A percentile compares a stretch with the other conserved stretches of the same genome.
These are phyloP conservation scores for Aspergillus novofumigatus DNA, from an alignment of 2,329 filamentous ascomycete species.

Conservation along the genomic window DNA sequence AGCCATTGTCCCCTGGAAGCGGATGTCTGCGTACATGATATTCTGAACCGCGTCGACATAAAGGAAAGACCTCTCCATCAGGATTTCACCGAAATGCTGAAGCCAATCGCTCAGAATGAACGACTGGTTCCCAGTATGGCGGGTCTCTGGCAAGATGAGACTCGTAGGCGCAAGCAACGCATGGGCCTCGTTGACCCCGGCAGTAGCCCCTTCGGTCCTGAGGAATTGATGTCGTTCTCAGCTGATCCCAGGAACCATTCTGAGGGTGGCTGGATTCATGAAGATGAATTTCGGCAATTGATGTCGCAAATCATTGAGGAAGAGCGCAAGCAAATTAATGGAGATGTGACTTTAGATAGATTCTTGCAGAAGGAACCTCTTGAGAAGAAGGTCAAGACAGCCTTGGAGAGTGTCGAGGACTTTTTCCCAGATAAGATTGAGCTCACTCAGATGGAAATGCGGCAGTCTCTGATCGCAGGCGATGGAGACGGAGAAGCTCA, in stretches of 20 bases:
- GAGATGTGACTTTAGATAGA: constrained; percentile 55
- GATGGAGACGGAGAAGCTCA: constrained; percentile 39
- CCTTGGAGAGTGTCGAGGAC: constrained; percentile 79
- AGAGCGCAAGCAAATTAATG: constrained; percentile 52
- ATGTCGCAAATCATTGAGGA: constrained; percentile 60
- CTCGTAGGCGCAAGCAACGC: constrained; percentile 67
- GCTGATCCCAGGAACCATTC: constrained; percentile 70
- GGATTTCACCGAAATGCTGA: constrained; percentile 71
- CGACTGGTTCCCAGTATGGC: constrained; percentile 94
- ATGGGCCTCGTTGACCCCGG: constrained; percentile 62
- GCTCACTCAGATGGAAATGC: constrained; percentile 18
- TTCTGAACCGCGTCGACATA: constrained; percentile 74
- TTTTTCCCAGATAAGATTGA: constrained; percentile 67
- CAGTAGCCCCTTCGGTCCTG: constrained; percentile 73
- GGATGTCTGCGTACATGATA: constrained; percentile 83
- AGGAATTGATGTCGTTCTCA: constrained; percentile 84
- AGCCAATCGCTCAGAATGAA: constrained; percentile 61
- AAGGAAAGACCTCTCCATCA: constrained; percentile 77
- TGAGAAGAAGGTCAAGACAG: constrained; percentile 65
- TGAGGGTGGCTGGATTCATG: constrained; percentile 85
- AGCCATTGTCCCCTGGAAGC: constrained; percentile 89
- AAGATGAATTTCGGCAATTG: constrained; percentile 71
- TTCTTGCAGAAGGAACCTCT: constrained; percentile 57
- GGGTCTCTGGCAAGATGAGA: constrained; percentile 87
- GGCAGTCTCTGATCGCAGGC: constrained; percentile 8